Evolutionary conservation across 352 stramenopile species (phyloP), one percentile per base, ranked within the genome.

Genomic region (Phytophthora foliorum): DNA sequence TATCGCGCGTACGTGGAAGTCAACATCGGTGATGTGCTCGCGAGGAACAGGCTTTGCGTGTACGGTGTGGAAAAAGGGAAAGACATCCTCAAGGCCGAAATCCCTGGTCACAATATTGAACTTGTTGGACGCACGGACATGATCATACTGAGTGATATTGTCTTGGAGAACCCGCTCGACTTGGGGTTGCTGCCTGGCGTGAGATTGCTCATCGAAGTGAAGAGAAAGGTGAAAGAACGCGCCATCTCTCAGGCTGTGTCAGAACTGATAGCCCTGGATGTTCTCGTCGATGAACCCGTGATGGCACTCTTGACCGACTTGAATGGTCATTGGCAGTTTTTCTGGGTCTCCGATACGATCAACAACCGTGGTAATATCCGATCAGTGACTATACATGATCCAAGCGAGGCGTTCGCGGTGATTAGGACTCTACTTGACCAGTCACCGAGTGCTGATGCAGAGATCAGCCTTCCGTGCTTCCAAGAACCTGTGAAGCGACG

Each of bases 271-370:
- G 67, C 59, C 25, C 44, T 75, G 60, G 67, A 75, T 68, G 16
- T 75, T 50, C 29, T 48, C 10, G 39, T 27, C 25, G 32, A 0
- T 46, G 44, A 72, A 56, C 62, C 62, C 50, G 61, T 39, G 42
- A 72, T 75, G 60, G 67, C 62, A 67, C 57, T 72, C 54, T 57
- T 75, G 67, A 75, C 67, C 44, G 64, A 72, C 57, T 67, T 75
- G 48, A 50, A 39, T 16, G 41, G 67, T 1, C 17, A 75, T 61
- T 75, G 67, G 61, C 25, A 57, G 36, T 73, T 73, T 50, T 56
- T n/a, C n/a, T 73, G 65, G 65, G 57, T 61, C 44, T 22, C 59
- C 31, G 56, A 63, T 9, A 6, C 29, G 29, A 49, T 17, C 27
- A 56, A 63, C 42, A 29, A 63, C 27, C 56, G n/a, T 16, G 45